Base-by-base conservation (phyloP, 1,284 basidiomycete species). In the Austroboletus novae-zelandiae region DNA sequence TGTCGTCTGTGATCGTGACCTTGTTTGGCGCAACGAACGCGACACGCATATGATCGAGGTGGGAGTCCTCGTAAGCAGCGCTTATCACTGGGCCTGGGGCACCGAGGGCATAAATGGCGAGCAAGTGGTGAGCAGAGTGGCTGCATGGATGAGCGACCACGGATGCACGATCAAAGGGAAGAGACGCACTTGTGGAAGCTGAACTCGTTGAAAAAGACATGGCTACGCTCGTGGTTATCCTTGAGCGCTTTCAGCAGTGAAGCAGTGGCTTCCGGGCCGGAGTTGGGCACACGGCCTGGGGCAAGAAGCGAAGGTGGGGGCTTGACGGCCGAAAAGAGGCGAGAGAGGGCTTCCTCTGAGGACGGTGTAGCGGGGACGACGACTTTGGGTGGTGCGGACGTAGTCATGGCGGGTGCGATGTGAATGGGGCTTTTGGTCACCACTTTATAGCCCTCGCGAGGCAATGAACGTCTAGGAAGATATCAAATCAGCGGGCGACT, bases 201-300 rank as follows among this genome's bases (percentile, higher is more conserved):
- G 49, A 64, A 69, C 18, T 82, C 73, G 52, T 85, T 83, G 69
- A 84, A 83, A 62, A 81, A 86, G 36, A 77, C 71, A 57, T 86
- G 82, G 69, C 75, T 77, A 15, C 72, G 74, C 39, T 74, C 69
- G 52, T 83, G 78, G 57, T 87, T 83, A 45, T 82, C 74, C 51
- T 74, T 75, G 45, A 86, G 70, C 0, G 75, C 67, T 27, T 70
- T 67, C 6, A 71, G 66, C 5, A 84, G 61, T 2, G 70, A 66
- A 17, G 67, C 61, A 9, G 74, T 74, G 0, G 83, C 79, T 36
- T 75, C 72, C 17, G 72, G 68, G 4, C 73, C 76, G n/a, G 74
- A 68, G 8, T 81, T 83, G 37, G 81, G 75, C 52, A 71, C 69
- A 42, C 69, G 65, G 13, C 37, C 58, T 6, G 69, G 77, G 1